Conservation (phyloP, 1,284 basidiomycete genomes). For the Athelia psychrophila region DNA sequence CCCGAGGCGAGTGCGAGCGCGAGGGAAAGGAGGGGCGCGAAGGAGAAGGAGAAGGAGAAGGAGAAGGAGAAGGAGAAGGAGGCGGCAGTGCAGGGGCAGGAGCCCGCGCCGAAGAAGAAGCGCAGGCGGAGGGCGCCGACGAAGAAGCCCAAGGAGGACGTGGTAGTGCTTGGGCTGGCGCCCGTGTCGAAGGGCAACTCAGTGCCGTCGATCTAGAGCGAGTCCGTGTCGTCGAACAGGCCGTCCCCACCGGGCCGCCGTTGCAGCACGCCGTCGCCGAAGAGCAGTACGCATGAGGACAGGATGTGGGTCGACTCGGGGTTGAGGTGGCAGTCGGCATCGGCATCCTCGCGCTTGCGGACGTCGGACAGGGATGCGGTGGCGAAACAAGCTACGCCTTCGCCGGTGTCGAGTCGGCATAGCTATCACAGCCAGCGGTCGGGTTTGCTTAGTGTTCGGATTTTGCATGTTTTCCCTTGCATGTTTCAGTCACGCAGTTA, state of each 20-base stretch:
- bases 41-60: slow-evolving; percentile 22
- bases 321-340: slow-evolving; percentile 36
- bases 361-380: slow-evolving; percentile 39
- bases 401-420: slow-evolving; percentile 25
- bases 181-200: slow-evolving; percentile 13
- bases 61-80: slow-evolving; percentile 41
- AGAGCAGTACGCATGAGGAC: slow-evolving; percentile 3
- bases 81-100: slow-evolving; percentile 15
- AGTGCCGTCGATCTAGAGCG: slow-evolving; percentile 52
- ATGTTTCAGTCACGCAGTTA: too few relatives aligned
- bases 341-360: slow-evolving; percentile 47
- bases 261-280: slow-evolving; percentile 32
- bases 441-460: neutral
- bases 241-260: slow-evolving; percentile 65
- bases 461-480: too few relatives aligned
- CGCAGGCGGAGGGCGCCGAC: slow-evolving; percentile 33
- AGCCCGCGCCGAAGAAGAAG: slow-evolving; percentile 37
- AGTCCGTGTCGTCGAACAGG: slow-evolving; percentile 59
- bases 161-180: slow-evolving; percentile 21
- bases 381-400: slow-evolving; percentile 29
- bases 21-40: too few relatives aligned
- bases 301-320: slow-evolving; percentile 25
- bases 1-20: slow-evolving; percentile 27
- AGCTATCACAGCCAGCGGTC: neutral
- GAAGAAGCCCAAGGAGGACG: slow-evolving; percentile 34